phyloP scores from a whole-genome alignment of 2,329 filamentous ascomycete species.

The Biscogniauxia marginata region DNA sequence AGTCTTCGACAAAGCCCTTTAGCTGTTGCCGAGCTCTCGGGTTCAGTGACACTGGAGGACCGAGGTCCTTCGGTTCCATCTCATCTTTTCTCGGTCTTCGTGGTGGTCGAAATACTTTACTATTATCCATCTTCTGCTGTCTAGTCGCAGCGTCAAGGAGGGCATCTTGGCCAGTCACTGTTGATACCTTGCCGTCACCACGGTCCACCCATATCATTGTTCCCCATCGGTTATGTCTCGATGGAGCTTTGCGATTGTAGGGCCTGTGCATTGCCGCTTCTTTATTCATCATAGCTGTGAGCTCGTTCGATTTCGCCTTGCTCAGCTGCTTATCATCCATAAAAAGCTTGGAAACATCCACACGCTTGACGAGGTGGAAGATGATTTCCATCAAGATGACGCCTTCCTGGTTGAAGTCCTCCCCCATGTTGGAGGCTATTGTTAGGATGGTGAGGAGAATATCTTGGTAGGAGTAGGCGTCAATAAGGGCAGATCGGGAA shows the following conservation, averaged over 20 bases:
- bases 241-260: slow-evolving; percentile 75
- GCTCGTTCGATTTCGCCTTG: slow-evolving; percentile 68
- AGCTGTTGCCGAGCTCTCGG: slow-evolving; percentile 73
- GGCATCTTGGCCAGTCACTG: slow-evolving; percentile 84
- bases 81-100: slow-evolving; percentile 60
- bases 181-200: slow-evolving; percentile 78
- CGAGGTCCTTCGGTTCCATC: slow-evolving; percentile 71
- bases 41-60: slow-evolving; percentile 68
- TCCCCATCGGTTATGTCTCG: slow-evolving; percentile 89
- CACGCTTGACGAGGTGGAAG: slow-evolving; percentile 88
- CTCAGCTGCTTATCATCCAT: slow-evolving; percentile 73
- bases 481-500: slow-evolving; percentile 82
- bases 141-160: slow-evolving; percentile 70
- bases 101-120: slow-evolving; percentile 87
- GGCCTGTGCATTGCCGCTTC: slow-evolving; percentile 80
- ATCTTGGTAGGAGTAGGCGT: slow-evolving; percentile 87
- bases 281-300: slow-evolving; percentile 72
- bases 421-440: slow-evolving; percentile 86
- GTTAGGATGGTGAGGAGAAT: slow-evolving; percentile 84
- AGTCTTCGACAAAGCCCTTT: slow-evolving; percentile 83
- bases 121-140: slow-evolving; percentile 84
- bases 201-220: slow-evolving; percentile 97
- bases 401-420: slow-evolving; percentile 89
- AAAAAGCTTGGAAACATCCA: slow-evolving; percentile 81
- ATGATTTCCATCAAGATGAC: slow-evolving; percentile 86